A percentile compares a stretch with the other conserved stretches of the same genome.
Conservation (phyloP, 192 early-diverging fungal species). For the Umbelopsis ramanniana region DNA sequence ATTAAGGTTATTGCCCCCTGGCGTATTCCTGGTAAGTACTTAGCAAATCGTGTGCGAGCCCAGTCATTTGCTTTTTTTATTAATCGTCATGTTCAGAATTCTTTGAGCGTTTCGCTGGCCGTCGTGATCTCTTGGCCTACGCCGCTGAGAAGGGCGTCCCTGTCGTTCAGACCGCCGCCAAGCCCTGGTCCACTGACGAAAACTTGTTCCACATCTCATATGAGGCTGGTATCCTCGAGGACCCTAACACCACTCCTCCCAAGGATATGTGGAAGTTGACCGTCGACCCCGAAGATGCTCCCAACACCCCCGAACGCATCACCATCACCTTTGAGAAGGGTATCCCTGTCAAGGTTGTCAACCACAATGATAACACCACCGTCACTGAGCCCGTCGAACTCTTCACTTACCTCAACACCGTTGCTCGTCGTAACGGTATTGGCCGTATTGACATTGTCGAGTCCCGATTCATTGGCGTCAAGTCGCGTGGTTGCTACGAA, state of each 20-base stretch:
- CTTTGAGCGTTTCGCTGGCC: constrained; percentile 94
- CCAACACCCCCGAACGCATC: constrained; percentile 95
- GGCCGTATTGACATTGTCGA: constrained; percentile 99
- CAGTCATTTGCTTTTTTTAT: background rate
- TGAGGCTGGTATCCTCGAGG: constrained; percentile 98
- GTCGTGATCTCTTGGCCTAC: constrained; percentile 89
- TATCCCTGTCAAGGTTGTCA: constrained; percentile 88
- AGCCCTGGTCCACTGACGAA: constrained; percentile 99
- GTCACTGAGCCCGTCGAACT: constrained; percentile 73
- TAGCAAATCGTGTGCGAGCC: background rate
- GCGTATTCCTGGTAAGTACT: constrained; percentile 79
- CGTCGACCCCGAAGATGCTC: constrained; percentile 95
- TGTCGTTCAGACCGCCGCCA: constrained; percentile 92
- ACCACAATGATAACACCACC: constrained; percentile 76
- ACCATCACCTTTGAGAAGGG: constrained; percentile 88
- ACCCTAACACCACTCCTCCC: constrained; percentile 95
- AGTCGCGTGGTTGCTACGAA: constrained; percentile 99
- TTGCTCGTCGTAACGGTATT: constrained; percentile 96
- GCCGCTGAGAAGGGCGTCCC: constrained; percentile 90
- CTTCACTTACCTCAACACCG: constrained; percentile 95
- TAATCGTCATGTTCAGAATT: constrained; percentile 59
- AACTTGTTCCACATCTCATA: constrained; percentile 99
- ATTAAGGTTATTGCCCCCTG: constrained; percentile 98
- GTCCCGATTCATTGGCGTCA: constrained; percentile 98
- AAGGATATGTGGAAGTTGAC: constrained; percentile 99